These are phyloP conservation scores for Hyphopichia wangnamkhiaoensis DNA, from an alignment of 1,139 yeast genomes.

Conservation along the genomic window DNA sequence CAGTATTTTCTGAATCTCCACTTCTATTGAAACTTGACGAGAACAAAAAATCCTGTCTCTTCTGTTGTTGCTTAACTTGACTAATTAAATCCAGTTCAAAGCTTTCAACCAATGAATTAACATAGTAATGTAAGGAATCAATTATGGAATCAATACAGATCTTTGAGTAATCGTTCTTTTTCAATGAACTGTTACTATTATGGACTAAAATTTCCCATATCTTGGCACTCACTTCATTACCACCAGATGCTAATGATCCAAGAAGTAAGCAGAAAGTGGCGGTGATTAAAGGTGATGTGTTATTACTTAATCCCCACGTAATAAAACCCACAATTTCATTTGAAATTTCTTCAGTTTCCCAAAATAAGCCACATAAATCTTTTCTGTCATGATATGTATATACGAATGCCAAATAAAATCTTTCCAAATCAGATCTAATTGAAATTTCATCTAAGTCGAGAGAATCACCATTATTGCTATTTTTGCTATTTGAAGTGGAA, in stretches of 20 bases:
- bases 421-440: constrained; percentile 79
- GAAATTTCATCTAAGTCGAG: constrained; percentile 56
- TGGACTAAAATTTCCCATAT: constrained; percentile 44
- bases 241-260: constrained; percentile 71
- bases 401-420: constrained; percentile 78
- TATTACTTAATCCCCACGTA: constrained; percentile 85
- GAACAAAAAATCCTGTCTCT: constrained; percentile 39
- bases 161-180: constrained; percentile 43
- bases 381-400: constrained; percentile 68
- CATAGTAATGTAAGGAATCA: constrained; percentile 57
- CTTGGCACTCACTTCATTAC: constrained; percentile 45
- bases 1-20: constrained; percentile 16
- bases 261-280: constrained; percentile 81
- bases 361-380: constrained; percentile 59
- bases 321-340: constrained; percentile 66
- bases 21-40: constrained; percentile 18
- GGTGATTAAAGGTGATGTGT: constrained; percentile 74
- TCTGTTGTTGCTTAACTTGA: constrained; percentile 33
- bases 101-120: constrained; percentile 49
- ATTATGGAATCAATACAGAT: constrained; percentile 62
- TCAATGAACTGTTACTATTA: constrained; percentile 26
- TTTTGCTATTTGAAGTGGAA: neutral
- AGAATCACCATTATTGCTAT: constrained; percentile 5
- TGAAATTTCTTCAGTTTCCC: constrained; percentile 61
- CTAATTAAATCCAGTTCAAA: constrained; percentile 38